Evolutionary conservation across 768 basidiomycete species (phyloP).

Genomic region (Tylopilus subfusipes): DNA sequence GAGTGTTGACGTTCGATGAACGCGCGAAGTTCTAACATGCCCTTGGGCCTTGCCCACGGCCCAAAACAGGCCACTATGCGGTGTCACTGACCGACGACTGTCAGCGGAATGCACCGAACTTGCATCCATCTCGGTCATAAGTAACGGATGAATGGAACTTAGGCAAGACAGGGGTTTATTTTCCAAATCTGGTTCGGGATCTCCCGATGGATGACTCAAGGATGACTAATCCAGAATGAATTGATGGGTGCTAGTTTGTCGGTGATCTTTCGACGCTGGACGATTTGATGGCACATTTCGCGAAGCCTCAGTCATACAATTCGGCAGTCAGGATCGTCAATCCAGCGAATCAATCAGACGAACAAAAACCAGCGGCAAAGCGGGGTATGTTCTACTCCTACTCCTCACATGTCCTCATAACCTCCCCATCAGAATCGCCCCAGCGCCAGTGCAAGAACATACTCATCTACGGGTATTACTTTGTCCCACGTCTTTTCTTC

Average conservation of each 20-base stretch:
- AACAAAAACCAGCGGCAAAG: constrained; percentile 40
- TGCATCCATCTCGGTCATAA: too few species aligned
- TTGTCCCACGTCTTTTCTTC: background rate
- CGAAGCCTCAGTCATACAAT: constrained; percentile 53
- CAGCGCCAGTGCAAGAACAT: constrained; percentile 89
- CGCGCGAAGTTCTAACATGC: too few species aligned
- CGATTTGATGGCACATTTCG: constrained; percentile 63
- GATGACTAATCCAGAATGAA: constrained; percentile 17
- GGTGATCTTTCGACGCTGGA: constrained; percentile 3
- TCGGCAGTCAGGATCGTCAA: constrained; percentile 71
- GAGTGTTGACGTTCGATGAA: too few species aligned
- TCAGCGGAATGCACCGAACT: too few species aligned
- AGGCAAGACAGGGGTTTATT: background rate
- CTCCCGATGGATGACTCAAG: constrained; percentile 16
- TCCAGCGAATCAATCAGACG: constrained; percentile 45
- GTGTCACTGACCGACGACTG: too few species aligned
- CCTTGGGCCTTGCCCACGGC: too few species aligned
- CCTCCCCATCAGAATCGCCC: constrained; percentile 47
- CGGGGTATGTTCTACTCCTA: constrained; percentile 46
- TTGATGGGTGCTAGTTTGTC: constrained; percentile 4
- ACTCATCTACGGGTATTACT: constrained; percentile 78
- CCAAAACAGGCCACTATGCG: too few species aligned
- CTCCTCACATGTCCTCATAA: background rate
- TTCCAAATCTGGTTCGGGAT: constrained; percentile 4
- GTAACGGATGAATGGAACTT: too few species aligned